These are phyloP conservation scores for Echites panduratus DNA, from an alignment of 257 asterid genomes.

Conservation along the genomic window DNA sequence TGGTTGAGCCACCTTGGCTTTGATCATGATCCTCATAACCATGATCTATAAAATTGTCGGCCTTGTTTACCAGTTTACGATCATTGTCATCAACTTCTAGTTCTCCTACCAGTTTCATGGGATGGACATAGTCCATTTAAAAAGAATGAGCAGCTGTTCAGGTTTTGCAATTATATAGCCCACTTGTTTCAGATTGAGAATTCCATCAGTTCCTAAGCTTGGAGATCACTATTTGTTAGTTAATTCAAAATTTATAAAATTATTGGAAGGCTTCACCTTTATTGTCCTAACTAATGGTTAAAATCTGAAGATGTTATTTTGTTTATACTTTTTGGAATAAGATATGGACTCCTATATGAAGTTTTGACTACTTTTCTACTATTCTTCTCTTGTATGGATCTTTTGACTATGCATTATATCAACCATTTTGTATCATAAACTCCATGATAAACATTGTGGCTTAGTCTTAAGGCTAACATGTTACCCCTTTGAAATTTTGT, in stretches of 20 bases:
- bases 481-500: not conserved
- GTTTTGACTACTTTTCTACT: not conserved
- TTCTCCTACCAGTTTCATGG: not conserved
- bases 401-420: not conserved
- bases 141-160: too few relatives aligned
- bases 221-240: not conserved
- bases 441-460: not conserved
- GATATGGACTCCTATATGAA: not conserved
- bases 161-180: not conserved
- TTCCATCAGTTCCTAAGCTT: not conserved
- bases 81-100: not conserved
- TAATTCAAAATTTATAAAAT: not conserved
- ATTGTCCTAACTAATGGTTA: not conserved
- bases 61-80: not conserved
- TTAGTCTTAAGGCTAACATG: not conserved
- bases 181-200: not conserved
- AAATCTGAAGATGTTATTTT: not conserved
- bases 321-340: not conserved
- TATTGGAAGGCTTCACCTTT: not conserved
- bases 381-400: not conserved
- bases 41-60: not conserved
- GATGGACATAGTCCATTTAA: too few relatives aligned
- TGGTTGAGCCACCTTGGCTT: not conserved
- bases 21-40: not conserved
- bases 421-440: not conserved